Evolutionary conservation across 768 basidiomycete species (phyloP).

Genomic region (Strobilomyces echinocephalus): DNA sequence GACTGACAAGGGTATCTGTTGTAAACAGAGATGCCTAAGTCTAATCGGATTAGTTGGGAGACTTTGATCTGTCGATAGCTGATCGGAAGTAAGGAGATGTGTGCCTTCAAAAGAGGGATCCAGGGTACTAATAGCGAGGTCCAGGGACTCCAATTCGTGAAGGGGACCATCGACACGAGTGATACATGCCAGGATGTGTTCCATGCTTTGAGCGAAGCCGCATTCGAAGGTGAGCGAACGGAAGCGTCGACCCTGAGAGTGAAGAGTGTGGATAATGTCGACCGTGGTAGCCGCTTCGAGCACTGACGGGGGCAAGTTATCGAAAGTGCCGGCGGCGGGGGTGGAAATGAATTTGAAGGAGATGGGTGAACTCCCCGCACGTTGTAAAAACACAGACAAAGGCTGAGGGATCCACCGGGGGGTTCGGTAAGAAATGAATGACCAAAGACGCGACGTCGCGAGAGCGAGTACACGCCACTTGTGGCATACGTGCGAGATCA

Average conservation of each 20-base stretch:
- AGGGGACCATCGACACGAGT: conserved; percentile 12
- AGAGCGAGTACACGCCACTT: conserved; percentile 47
- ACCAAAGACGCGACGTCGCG: conserved; percentile 43
- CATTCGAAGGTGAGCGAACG: conserved; percentile 35
- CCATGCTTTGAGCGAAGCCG: conserved; percentile 26
- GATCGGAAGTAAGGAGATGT: conserved; percentile 20
- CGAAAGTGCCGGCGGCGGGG: conserved; percentile 4
- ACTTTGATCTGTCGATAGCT: conserved; percentile 9
- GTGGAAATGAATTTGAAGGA: conserved; percentile 33
- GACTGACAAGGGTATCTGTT: conserved; percentile 38
- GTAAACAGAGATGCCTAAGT: conserved; percentile 36
- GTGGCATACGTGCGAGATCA: conserved; percentile 46
- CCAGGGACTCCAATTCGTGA: conserved; percentile 25
- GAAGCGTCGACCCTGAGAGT: conserved; percentile 24
- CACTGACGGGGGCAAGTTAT: conserved; percentile 13
- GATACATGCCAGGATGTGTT: conserved; percentile 22
- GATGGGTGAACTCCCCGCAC: conserved; percentile 33
- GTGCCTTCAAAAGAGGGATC: conserved; percentile 28
- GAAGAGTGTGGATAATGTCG: conserved; percentile 23
- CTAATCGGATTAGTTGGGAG: neutral
- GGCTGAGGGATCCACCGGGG: conserved; percentile 20
- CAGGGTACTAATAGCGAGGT: conserved; percentile 24
- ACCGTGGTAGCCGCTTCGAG: conserved; percentile 18
- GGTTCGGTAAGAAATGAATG: conserved; percentile 31
- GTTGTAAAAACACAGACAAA: conserved; percentile 32